Conservation (phyloP, 495 filamentous ascomycete genomes). For the Saxophila tyrrhenica region DNA sequence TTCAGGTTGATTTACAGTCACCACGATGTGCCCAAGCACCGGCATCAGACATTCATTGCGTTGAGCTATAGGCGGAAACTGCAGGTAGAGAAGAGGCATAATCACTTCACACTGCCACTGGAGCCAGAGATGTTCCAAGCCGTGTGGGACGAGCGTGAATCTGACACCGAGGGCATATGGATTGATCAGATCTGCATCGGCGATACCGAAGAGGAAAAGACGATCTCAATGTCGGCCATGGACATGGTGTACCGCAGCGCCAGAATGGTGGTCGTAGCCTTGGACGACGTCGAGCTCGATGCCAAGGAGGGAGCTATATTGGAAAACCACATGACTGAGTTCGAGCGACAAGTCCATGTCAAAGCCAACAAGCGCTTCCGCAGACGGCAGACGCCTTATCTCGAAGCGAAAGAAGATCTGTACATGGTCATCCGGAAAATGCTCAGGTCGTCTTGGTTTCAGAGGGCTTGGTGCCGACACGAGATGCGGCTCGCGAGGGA, state of each 20-base stretch:
- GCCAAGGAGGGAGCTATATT: conserved; percentile 18
- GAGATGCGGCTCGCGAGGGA: conserved; percentile 24
- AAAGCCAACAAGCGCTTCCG: conserved; percentile 18
- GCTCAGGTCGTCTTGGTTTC: conserved; percentile 26
- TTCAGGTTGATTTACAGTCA: conserved; percentile 14
- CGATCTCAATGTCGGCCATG: conserved; percentile 25
- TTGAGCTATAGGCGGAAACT: conserved; percentile 15
- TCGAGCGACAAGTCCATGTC: conserved; percentile 9
- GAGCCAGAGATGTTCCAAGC: conserved; percentile 17
- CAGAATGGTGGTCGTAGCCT: conserved; percentile 23
- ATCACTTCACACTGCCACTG: conserved; percentile 11
- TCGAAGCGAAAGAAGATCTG: conserved; percentile 19
- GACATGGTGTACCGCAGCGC: conserved; percentile 28
- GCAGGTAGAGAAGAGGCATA: conserved; percentile 12
- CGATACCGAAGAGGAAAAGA: conserved; percentile 23
- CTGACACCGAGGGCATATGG: conserved; percentile 14
- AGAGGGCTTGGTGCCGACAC: conserved; percentile 27
- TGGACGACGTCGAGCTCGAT: conserved; percentile 23
- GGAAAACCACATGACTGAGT: conserved; percentile 22
- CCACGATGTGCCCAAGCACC: background rate
- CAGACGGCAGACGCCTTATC: conserved; percentile 21
- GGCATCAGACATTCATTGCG: conserved; percentile 13
- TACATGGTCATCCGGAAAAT: conserved; percentile 21
- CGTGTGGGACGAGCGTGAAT: conserved; percentile 13
- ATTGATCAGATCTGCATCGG: conserved; percentile 28